Percentiles rank a stretch among this genome's conserved stretches.
Conservation (phyloP, 2,329 filamentous ascomycete genomes). For the Penicillium sp. region DNA sequence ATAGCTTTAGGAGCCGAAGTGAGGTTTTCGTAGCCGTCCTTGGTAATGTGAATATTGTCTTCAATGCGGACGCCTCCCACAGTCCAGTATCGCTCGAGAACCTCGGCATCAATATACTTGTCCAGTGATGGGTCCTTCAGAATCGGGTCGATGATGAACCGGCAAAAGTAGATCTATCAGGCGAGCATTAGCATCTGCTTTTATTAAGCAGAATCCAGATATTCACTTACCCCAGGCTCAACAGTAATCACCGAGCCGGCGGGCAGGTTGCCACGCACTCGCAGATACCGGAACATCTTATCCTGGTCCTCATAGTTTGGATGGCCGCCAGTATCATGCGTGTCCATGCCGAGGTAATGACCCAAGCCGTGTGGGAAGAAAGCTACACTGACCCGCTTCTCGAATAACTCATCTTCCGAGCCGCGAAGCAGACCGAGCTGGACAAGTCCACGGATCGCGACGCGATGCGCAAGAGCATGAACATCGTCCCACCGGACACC, state of each 20-base stretch:
- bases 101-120: constrained; percentile 67
- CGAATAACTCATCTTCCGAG: constrained; percentile 64
- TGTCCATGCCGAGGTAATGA: constrained; percentile 88
- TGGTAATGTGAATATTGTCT: constrained; percentile 77
- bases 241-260: constrained; percentile 84
- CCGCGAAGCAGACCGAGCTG: constrained; percentile 64
- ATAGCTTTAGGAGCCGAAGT: constrained; percentile 70
- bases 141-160: constrained; percentile 78
- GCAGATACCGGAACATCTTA: constrained; percentile 77
- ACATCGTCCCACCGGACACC: constrained; percentile 66
- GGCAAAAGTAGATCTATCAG: constrained; percentile 74
- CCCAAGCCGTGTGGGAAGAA: constrained; percentile 91
- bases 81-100: constrained; percentile 73
- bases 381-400: constrained; percentile 72
- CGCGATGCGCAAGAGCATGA: constrained; percentile 64
- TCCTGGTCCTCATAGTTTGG: constrained; percentile 74
- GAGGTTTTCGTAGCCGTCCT: constrained; percentile 73
- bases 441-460: constrained; percentile 66
- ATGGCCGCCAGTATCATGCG: constrained; percentile 78
- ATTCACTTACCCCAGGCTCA: constrained; percentile 69
- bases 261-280: constrained; percentile 69
- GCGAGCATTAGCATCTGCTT: constrained; percentile 1
- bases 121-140: constrained; percentile 64
- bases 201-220: not conserved
- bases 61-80: constrained; percentile 92